Evolutionary conservation across 2,329 filamentous ascomycete species (phyloP).

Genomic region (Phaeosphaeriaceae sp.): DNA sequence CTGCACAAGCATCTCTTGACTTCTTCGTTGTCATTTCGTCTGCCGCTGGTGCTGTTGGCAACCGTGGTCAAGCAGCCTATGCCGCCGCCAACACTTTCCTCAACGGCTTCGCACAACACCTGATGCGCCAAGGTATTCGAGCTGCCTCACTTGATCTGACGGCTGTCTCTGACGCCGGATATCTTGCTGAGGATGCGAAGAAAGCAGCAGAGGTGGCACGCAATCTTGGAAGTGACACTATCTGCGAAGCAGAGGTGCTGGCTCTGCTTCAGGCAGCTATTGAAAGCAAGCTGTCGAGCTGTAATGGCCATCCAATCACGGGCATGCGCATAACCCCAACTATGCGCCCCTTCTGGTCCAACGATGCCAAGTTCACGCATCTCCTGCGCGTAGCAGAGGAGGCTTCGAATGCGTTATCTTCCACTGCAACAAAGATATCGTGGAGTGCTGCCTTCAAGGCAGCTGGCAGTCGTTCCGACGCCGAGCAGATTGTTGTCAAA

Average conservation of each 20-base stretch:
- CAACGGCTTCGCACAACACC: constrained; percentile 33
- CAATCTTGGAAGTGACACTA: constrained; percentile 33
- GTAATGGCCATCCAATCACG: constrained; percentile 37
- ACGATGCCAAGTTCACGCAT: constrained; percentile 34
- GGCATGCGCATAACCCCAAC: constrained; percentile 33
- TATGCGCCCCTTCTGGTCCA: constrained; percentile 35
- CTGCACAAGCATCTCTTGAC: constrained; percentile 30
- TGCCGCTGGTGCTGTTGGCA: constrained; percentile 24
- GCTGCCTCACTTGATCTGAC: constrained; percentile 33
- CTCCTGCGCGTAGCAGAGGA: constrained; percentile 31
- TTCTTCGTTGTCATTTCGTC: constrained; percentile 52
- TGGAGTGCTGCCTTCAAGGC: constrained; percentile 34
- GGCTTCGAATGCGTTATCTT: constrained; percentile 10
- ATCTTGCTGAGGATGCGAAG: constrained; percentile 31
- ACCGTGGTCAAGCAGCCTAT: constrained; percentile 32
- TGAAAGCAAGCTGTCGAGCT: constrained; percentile 26
- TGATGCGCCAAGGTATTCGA: constrained; percentile 21
- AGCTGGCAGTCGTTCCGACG: constrained; percentile 23
- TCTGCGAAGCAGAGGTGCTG: constrained; percentile 37
- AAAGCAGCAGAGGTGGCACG: constrained; percentile 30
- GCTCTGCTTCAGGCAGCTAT: constrained; percentile 29
- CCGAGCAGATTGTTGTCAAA: constrained; percentile 29
- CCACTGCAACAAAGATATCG: constrained; percentile 17
- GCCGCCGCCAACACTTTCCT: constrained; percentile 38
- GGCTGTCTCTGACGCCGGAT: constrained; percentile 35